phyloP scores from a whole-genome alignment of 768 basidiomycete species.

The Nidularia pulvinata region DNA sequence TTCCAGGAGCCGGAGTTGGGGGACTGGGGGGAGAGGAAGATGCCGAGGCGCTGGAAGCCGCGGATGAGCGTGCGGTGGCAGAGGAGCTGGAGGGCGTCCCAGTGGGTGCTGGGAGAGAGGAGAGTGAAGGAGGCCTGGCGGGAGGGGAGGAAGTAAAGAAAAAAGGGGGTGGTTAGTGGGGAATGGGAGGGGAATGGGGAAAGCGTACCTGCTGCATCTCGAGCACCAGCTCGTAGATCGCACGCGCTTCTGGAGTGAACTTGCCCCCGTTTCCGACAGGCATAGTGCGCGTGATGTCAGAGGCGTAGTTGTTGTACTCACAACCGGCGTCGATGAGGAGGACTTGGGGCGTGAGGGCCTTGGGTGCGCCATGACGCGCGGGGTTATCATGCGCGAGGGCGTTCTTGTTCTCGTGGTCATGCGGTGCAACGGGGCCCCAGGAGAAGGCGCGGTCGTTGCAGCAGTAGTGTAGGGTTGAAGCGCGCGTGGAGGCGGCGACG shows the following conservation, averaged over 20 bases:
- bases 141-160: not conserved
- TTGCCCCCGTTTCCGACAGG: constrained; percentile 94
- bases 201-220: constrained; percentile 81
- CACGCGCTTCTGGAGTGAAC: constrained; percentile 79
- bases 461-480: constrained; percentile 93
- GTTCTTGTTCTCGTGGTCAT: constrained; percentile 54
- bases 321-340: constrained; percentile 95
- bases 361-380: constrained; percentile 8
- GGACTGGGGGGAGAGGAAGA: constrained; percentile 66
- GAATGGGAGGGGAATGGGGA: not conserved
- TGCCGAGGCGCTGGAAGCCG: constrained; percentile 82
- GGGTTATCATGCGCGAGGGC: constrained; percentile 36
- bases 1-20: constrained; percentile 55
- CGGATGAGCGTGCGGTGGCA: constrained; percentile 83
- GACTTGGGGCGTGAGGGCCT: constrained; percentile 61
- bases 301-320: constrained; percentile 65
- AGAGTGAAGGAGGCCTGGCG: constrained; percentile 65
- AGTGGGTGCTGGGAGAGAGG: constrained; percentile 79
- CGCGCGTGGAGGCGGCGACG: constrained; percentile 83
- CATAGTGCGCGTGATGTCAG: constrained; percentile 76
- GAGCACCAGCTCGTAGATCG: constrained; percentile 86
- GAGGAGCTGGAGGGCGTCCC: constrained; percentile 85
- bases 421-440: constrained; percentile 70
- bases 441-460: constrained; percentile 89
- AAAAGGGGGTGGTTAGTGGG: too few relatives aligned